Percentiles rank a stretch among this genome's conserved stretches.
These are phyloP conservation scores for Neltuma alba DNA, from an alignment of 306 rosid genomes.

Conservation along the genomic window DNA sequence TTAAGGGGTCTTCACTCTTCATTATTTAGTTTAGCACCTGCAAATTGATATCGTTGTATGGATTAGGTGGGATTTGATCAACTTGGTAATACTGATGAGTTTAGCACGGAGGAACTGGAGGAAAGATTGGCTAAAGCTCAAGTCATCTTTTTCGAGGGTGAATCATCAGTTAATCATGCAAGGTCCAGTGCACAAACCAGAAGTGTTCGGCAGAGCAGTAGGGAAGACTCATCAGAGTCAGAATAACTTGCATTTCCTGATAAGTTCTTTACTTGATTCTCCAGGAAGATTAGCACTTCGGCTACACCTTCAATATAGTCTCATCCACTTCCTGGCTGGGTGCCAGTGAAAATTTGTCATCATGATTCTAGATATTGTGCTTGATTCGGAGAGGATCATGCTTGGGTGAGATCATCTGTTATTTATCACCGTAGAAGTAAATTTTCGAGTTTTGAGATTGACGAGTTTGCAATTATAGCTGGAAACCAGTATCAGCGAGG, in stretches of 20 bases:
- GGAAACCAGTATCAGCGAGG: background rate
- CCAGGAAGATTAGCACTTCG: constrained; percentile 1
- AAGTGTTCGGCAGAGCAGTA: constrained; percentile 73
- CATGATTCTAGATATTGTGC: constrained; percentile 21
- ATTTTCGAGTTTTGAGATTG: constrained; percentile 29
- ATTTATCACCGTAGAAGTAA: constrained; percentile 23
- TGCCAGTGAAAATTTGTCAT: constrained; percentile 7
- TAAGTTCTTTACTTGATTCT: constrained; percentile 20
- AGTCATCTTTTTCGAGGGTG: constrained; percentile 76
- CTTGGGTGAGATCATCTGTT: constrained; percentile 22
- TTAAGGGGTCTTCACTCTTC: background rate
- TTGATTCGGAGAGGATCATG: constrained; percentile 8
- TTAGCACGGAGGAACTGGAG: constrained; percentile 25
- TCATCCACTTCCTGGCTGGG: constrained; percentile 14
- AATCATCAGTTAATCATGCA: constrained; percentile 62
- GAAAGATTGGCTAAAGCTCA: constrained; percentile 23
- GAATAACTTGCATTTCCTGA: constrained; percentile 46
- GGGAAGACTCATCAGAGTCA: constrained; percentile 86
- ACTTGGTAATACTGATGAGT: constrained; percentile 91
- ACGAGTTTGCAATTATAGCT: background rate
- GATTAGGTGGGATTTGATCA: constrained; percentile 93
- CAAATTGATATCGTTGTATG: constrained; percentile 30
- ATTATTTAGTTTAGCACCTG: background rate
- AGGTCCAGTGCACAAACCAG: constrained; percentile 47
- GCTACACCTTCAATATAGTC: constrained; percentile 12